Evolutionary conservation across 805 yeast genomes (phyloP).

Genomic region (Candida ponderosae): DNA sequence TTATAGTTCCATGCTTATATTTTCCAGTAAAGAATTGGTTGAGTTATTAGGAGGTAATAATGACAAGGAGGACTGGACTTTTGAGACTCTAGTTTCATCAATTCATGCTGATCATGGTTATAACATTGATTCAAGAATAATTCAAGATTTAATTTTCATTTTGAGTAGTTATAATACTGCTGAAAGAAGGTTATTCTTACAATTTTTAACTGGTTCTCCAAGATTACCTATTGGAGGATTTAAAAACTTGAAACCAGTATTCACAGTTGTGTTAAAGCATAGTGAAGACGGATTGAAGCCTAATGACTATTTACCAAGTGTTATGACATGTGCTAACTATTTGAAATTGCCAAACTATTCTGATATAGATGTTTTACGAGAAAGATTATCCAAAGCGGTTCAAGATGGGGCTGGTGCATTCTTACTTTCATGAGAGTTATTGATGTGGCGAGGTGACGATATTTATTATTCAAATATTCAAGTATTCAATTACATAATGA

Average conservation of each 20-base stretch:
- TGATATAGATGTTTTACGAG: constrained; percentile 47
- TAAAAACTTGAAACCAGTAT: constrained; percentile 67
- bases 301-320: constrained; percentile 88
- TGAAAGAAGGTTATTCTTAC: constrained; percentile 69
- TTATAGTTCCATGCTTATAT: constrained; percentile 57
- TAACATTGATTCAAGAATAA: constrained; percentile 55
- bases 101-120: constrained; percentile 90
- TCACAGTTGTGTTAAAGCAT: constrained; percentile 81
- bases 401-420: constrained; percentile 87
- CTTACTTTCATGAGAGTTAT: constrained; percentile 57
- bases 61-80: constrained; percentile 82
- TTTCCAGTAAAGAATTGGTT: constrained; percentile 68
- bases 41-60: constrained; percentile 55
- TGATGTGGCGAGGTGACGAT: too few species aligned
- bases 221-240: constrained; percentile 92
- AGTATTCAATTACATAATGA: too few species aligned
- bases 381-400: constrained; percentile 61
- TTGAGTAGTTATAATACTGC: constrained; percentile 43
- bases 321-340: constrained; percentile 97
- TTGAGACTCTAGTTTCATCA: constrained; percentile 46
- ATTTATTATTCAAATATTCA: too few species aligned
- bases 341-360: constrained; percentile 83
- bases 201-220: constrained; percentile 90
- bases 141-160: constrained; percentile 53
- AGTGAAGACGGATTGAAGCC: constrained; percentile 62